Evolutionary conservation across 1,139 yeast genomes (phyloP).

Genomic region (Kurtzmaniella quercitrusa): DNA sequence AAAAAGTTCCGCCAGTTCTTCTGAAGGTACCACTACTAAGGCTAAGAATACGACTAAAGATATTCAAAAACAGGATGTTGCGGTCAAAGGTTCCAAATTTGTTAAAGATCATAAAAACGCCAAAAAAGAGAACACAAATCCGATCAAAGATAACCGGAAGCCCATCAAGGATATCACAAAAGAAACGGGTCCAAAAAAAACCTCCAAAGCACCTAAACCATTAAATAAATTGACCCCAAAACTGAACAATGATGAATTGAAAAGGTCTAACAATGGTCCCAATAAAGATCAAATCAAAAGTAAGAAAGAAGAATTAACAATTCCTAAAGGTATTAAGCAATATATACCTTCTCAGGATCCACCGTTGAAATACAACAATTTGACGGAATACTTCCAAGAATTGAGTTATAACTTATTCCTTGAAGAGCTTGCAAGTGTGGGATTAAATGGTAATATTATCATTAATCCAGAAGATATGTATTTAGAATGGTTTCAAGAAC

Average conservation of each 20-base stretch:
- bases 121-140: too few relatives aligned
- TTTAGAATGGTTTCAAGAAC: conserved; percentile 52
- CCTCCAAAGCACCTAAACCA: too few relatives aligned
- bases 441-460: conserved; percentile 37
- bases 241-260: background rate
- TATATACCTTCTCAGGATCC: conserved; percentile 33
- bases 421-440: conserved; percentile 49
- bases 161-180: too few relatives aligned
- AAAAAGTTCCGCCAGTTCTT: background rate
- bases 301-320: conserved; percentile 2
- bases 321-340: conserved; percentile 24
- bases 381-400: conserved; percentile 53
- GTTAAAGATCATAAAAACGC: too few relatives aligned
- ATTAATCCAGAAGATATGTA: conserved; percentile 34
- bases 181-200: too few relatives aligned
- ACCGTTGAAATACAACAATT: conserved; percentile 42
- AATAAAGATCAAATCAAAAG: background rate
- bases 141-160: too few relatives aligned
- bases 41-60: background rate
- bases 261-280: background rate
- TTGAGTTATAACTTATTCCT: conserved; percentile 58
- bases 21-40: background rate
- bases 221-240: background rate
- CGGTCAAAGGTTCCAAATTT: background rate
- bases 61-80: background rate